Base-by-base conservation (phyloP, 495 filamentous ascomycete species). In the Neurospora sp. region DNA sequence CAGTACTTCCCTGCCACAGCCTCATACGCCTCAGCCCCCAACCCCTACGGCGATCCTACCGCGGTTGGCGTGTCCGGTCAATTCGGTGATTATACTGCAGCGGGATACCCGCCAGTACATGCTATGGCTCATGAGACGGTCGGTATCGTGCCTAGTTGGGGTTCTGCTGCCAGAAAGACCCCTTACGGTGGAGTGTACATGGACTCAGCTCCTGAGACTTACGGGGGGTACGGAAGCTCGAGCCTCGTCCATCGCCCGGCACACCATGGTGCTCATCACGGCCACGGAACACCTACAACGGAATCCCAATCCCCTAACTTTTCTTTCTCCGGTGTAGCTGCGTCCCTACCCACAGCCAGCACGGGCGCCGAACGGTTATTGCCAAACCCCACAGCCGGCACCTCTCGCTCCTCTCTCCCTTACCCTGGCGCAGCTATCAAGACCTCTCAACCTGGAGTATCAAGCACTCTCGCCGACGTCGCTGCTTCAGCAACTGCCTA, bases 311-410 rank as follows among this genome's bases (percentile, higher is more conserved):
- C 78, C 21, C 71, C 79, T 6, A 79, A 76, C 38, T 82, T 84
- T 40, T 84, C 83, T 19, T 77, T 84, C 19, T 81, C 82, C 0
- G 76, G 78, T n/a, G 81, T 82, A 31, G 81, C 83, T 13, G 82
- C 84, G 0, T 83, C 84, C 0, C 76, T 83, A 1, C 82, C 81
- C 0, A 40, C 80, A 8, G 79, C 75, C 24, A 72, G 81, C 6
- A 66, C 54, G 0, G 74, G 59, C 37, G 66, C 79, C 1, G 84
- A 85, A 70, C 82, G 85, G 5, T 72, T 84, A 31, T 80, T 85
- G 11, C 83, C 84, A 19, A 76, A 73, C 77, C 85, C 73, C 38
- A 66, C 54, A 66, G 77, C 77, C 54, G 77, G 31, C 31, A 81
- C 69, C 71, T 78, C 72, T 17, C 77, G 54, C 28, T n/a, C 78